Base-by-base conservation (phyloP, 345 rosid genomes). In the Eucalyptus polyanthemos region DNA sequence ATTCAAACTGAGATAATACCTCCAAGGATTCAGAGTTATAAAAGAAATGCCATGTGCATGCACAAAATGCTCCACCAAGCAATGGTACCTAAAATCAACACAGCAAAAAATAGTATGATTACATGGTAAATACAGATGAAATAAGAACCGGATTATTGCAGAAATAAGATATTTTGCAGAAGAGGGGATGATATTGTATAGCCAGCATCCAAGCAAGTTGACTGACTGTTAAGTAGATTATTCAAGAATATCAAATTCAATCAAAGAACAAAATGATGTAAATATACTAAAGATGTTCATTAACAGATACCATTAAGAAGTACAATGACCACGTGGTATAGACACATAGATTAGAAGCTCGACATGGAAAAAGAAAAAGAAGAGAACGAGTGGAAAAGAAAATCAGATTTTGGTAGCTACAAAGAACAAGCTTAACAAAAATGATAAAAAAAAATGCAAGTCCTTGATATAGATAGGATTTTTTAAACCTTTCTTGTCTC, bases 61-160 rank as follows among this genome's bases (percentile, higher is more conserved):
- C 99, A 87, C 99, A 97, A 86, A 97, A 95, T 88, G 99, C 98
- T 95, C 99, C 98, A 65, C 98, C 99, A n/a, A 97, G 99, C 90
- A 95, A 91, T 87, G 99, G 98, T 81, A 96, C 98, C 99, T 96
- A 88, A 53, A 86, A 88, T 88, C 86, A 81, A 47, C 42, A 12
- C 65, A 24, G 60, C 29, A 51, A 65, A 83, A 86, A 8, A 67
- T 62, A 22, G 86, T 62, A 21, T 1, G 9, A 12, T 60, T 42
- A 60, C 27, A 34, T 51, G 40, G 50, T 44, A 50, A 44, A 80
- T 15, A 37, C 25, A 76, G 19, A 49, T 14, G 37, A 25, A 31
- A 65, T 13, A 42, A 37, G 80, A 25, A 88, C 37, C 2, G 1
- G 40, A 24, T 42, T 34, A 69, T n/a, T 14, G 53, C 37, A 88